Conservation (phyloP, 2,329 filamentous ascomycete genomes). For the Botryotinia narcissicola region DNA sequence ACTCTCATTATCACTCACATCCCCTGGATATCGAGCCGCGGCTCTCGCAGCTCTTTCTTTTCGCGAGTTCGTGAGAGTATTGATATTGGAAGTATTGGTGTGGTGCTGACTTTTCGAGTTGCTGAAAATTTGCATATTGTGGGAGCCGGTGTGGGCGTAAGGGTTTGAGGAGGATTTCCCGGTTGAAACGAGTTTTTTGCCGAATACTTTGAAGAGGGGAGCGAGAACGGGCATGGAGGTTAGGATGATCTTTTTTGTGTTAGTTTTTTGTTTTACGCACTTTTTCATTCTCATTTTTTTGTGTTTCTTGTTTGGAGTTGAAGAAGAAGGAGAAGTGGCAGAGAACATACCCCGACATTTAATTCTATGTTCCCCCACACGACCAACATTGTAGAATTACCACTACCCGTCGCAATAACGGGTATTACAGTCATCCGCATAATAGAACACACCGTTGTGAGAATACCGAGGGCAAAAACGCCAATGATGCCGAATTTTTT, state of each 20-base stretch:
- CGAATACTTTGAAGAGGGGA: conserved; percentile 21
- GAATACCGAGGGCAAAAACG: conserved; percentile 25
- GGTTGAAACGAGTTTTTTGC: background rate
- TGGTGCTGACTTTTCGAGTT: background rate
- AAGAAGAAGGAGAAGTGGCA: background rate
- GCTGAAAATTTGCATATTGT: conserved; percentile 11
- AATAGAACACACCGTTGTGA: conserved; percentile 20
- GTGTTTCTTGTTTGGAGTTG: background rate
- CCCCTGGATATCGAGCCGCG: background rate
- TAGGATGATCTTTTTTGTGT: conserved; percentile 23
- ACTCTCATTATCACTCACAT: conserved; percentile 8
- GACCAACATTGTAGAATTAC: conserved; percentile 10
- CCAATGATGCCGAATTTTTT: conserved; percentile 24
- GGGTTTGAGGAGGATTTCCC: background rate
- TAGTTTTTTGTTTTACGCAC: background rate
- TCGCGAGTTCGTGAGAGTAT: background rate
- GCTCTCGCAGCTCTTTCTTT: background rate
- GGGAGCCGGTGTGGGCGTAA: background rate
- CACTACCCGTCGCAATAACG: conserved; percentile 38
- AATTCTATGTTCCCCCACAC: conserved; percentile 17
- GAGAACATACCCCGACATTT: conserved; percentile 6
- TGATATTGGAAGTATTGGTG: background rate
- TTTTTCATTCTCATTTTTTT: background rate
- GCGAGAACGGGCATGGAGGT: conserved; percentile 25
- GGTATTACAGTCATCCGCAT: conserved; percentile 16